Conservation (phyloP, 768 basidiomycete species). For the Kockovaella imperatae region DNA sequence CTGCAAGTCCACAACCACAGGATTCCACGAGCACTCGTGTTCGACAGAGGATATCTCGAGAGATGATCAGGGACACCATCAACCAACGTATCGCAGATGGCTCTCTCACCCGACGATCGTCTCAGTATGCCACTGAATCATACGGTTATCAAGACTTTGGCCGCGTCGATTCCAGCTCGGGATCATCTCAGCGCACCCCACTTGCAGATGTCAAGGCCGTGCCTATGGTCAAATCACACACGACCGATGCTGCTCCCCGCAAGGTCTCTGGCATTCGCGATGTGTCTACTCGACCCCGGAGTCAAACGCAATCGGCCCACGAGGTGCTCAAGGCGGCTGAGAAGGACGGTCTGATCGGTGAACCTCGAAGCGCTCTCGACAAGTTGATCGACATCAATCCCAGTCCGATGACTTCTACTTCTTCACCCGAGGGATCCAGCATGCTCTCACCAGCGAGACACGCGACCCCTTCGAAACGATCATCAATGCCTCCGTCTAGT, state of each 20-base stretch:
- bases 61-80: conserved; percentile 41
- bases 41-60: conserved; percentile 41
- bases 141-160: conserved; percentile 11
- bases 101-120: conserved; percentile 17
- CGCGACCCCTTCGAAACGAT: no score
- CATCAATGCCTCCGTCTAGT: no score
- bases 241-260: neutral
- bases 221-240: neutral
- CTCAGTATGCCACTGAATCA: conserved; percentile 24
- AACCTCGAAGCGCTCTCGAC: conserved; percentile 39
- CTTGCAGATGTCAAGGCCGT: neutral
- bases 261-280: neutral
- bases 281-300: conserved; percentile 16
- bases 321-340: conserved; percentile 26
- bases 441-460: no score
- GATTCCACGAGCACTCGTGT: conserved; percentile 25
- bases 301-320: conserved; percentile 35
- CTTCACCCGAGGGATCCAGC: no score
- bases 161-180: neutral
- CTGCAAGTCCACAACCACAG: neutral
- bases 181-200: neutral
- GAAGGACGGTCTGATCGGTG: conserved; percentile 22
- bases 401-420: neutral
- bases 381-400: conserved; percentile 17
- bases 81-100: conserved; percentile 37